Base-by-base conservation (phyloP, 2,329 filamentous ascomycete genomes). In the Diatrype stigma region DNA sequence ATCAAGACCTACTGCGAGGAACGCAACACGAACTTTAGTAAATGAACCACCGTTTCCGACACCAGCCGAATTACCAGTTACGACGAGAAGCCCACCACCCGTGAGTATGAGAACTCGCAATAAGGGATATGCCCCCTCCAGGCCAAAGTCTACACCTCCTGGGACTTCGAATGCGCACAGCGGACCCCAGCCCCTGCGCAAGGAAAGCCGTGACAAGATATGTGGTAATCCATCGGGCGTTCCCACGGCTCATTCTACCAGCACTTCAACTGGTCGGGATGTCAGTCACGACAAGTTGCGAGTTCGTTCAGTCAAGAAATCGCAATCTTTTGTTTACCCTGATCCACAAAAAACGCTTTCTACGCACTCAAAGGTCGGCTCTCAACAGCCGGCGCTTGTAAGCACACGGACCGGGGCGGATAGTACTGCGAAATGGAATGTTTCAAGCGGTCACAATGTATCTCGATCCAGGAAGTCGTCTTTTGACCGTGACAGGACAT, bases 21-120 rank as follows among this genome's bases (percentile, higher is more conserved):
- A 38, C 14, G 57, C 48, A 16, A 53, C 45, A 21, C 48, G 47
- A 45, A 32, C 47, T 2, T 14, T 45, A n/a, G 47, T 34, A 28
- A 30, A 32, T 35, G 48, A 54, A 28, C 46, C 51, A 16, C 47
- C 23, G n/a, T 53, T 53, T 17, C 45, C 32, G 22, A 44, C 53
- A 6, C 55, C 53, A n/a, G 52, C 55, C 11, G 54, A 52, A 30
- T 40, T 53, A 19, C 53, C 51, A 21, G 38, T 46, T 30, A 44
- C 47, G 21, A 30, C 65, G 10, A 70, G 60, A 48, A 68, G 69
- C 0, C 67, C 70, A 3, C 71, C 72, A 1, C 72, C 74, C 0
- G 66, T 75, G 26, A 76, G 70, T 56, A 70, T 76, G 63, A 66
- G 66, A n/a, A 73, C 70, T 3, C 67, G 71, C 23, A 71, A 67